Evolutionary conservation across 2,329 filamentous ascomycete genomes (phyloP), one percentile per base, ranked within the genome.

Genomic region (Pseudocercospora crystallina): DNA sequence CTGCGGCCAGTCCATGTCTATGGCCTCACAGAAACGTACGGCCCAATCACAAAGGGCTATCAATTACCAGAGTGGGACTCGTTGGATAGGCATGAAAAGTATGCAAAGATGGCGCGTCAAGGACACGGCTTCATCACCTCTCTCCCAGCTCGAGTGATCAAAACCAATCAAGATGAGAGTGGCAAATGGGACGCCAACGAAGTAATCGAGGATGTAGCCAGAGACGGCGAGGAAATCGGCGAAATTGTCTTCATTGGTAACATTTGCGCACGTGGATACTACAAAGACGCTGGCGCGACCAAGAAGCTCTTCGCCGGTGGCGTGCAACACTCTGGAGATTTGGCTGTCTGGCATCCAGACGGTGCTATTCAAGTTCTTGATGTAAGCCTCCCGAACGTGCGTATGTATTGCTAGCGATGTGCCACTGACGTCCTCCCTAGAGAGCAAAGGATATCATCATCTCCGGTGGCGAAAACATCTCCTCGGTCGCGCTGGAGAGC

Each of bases 361-460:
- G 91, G 92, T 1, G 87, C 89, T 51, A 85, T 90, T 38, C 90
- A 97, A 75, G 96, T 99, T 57, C 76, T 95, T 51, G 94, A 99
- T 71, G 81, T 26, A 26, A 26, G 20, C 20, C 20, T 26, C 20
- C 20, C 7, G 20, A 26, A 26, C 20, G 7, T 26, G 20, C 20
- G 7, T 26, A 26, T 26, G 7, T 26, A 26, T 26, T 7, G 20
- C 20, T 26, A 26, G 20, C 7, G 20, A 26, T 26, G 20, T 26
- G 20, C 20, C 7, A 26, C 20, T 26, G 20, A 26, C 20, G 20
- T 26, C 20, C 4, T 26, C 7, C 20, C 20, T 7, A 26, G 20
- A 26, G 94, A 14, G 89, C 90, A 11, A 99, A 99, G 76, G 94
- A 99, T 67, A 96, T 99, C 46, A 99, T 99, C 65, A 99, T 99